Conservation (phyloP, 805 yeast genomes). For the Yamadazyma ubonensis region DNA sequence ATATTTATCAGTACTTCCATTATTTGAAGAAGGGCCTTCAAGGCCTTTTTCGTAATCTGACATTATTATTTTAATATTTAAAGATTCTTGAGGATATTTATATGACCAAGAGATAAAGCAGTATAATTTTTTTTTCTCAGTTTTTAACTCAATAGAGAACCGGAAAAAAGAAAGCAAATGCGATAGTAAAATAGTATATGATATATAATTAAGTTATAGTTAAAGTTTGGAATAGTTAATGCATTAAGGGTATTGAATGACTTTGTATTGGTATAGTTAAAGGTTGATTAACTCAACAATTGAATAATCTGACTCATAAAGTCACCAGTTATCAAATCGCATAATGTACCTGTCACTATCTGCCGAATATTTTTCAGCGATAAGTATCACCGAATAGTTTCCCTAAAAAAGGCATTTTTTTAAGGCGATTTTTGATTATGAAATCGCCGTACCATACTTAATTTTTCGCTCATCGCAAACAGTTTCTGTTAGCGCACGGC, state of each 20-base stretch:
- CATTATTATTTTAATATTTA: slow-evolving; percentile 3
- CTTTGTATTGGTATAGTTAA: no score
- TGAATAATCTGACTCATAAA: not conserved
- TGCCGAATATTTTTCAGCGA: no score
- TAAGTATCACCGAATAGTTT: not conserved
- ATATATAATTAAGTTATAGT: not conserved
- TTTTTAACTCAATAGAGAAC: slow-evolving; percentile 5
- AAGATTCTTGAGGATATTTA: slow-evolving; percentile 4
- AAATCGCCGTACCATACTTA: slow-evolving; percentile 8
- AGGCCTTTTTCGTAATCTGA: slow-evolving; percentile 11
- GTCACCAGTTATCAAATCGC: not conserved
- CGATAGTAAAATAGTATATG: not conserved
- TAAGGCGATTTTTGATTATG: not conserved
- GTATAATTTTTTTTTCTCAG: slow-evolving; percentile 2
- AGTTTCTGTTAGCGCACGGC: slow-evolving; percentile 6
- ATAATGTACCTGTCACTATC: not conserved
- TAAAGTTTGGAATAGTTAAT: not conserved
- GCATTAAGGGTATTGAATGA: no score
- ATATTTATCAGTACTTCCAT: slow-evolving; percentile 1
- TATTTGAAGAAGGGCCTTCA: not conserved
- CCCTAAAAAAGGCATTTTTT: not conserved
- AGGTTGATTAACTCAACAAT: no score
- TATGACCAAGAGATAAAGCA: slow-evolving; percentile 1
- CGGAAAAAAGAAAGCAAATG: slow-evolving; percentile 1
- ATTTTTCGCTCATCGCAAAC: slow-evolving; percentile 2